Percentiles rank a stretch among this genome's conserved stretches.
Conservation (phyloP, 2,329 filamentous ascomycete genomes). For the Monilinia vaccinii-corymbosi region DNA sequence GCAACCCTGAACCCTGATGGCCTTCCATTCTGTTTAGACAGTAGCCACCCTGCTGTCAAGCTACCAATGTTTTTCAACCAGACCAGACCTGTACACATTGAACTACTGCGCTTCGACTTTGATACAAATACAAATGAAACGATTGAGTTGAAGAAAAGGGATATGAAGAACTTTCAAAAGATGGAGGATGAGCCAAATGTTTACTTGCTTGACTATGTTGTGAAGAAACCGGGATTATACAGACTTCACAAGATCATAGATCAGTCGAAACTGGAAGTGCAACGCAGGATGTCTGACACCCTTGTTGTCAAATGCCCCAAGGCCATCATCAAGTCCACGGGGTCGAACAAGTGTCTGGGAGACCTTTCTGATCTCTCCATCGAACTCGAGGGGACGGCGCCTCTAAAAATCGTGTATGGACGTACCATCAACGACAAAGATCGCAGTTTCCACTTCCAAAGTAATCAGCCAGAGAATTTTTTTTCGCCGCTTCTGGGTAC, state of each 20-base stretch:
- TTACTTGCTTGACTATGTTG: constrained; percentile 54
- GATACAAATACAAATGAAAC: constrained; percentile 73
- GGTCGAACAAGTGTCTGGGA: constrained; percentile 66
- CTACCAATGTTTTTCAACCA: constrained; percentile 91
- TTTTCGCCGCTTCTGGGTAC: constrained; percentile 65
- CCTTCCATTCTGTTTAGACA: constrained; percentile 71
- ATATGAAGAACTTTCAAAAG: constrained; percentile 60
- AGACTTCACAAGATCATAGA: constrained; percentile 78
- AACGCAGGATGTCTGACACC: constrained; percentile 64
- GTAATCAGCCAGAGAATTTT: constrained; percentile 82
- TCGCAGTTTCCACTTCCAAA: constrained; percentile 82
- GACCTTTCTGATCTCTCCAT: constrained; percentile 81
- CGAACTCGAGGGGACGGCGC: constrained; percentile 79
- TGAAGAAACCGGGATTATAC: constrained; percentile 86
- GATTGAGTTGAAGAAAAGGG: constrained; percentile 63
- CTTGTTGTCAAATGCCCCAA: constrained; percentile 81
- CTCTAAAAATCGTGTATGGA: constrained; percentile 87
- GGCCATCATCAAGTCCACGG: constrained; percentile 59
- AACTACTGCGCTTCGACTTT: constrained; percentile 79
- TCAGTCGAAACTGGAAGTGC: constrained; percentile 88
- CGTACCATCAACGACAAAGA: constrained; percentile 77
- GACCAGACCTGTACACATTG: constrained; percentile 78
- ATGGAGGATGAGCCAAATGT: constrained; percentile 51
- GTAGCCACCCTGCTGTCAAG: constrained; percentile 47
- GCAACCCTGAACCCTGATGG: constrained; percentile 78